A percentile compares a stretch with the other conserved stretches of the same genome.
These are phyloP conservation scores for Dactylellina sp. DNA, from an alignment of 2,329 filamentous ascomycete genomes.

Conservation along the genomic window DNA sequence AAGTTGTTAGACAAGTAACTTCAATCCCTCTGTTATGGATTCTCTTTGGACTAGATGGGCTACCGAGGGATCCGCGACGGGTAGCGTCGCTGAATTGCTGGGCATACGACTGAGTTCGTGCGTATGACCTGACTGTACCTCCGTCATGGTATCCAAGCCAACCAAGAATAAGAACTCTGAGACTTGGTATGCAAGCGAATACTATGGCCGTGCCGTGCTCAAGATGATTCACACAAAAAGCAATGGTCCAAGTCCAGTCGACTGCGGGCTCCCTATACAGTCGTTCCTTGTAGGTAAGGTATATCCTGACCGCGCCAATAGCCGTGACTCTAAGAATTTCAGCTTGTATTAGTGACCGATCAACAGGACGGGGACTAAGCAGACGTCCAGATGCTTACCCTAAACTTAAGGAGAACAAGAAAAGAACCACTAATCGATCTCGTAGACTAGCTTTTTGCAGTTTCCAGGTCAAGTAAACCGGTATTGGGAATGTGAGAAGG, in stretches of 20 bases:
- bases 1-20: slow-evolving; percentile 47
- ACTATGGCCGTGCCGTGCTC: slow-evolving; percentile 55
- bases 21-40: slow-evolving; percentile 33
- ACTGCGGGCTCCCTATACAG: slow-evolving; percentile 35
- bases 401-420: slow-evolving; percentile 51
- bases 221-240: slow-evolving; percentile 53
- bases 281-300: slow-evolving; percentile 52
- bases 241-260: slow-evolving; percentile 54
- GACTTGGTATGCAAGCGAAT: slow-evolving; percentile 52
- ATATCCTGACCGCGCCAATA: slow-evolving; percentile 55
- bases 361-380: neutral
- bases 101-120: slow-evolving; percentile 35
- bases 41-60: slow-evolving; percentile 42
- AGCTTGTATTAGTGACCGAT: slow-evolving; percentile 1
- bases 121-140: slow-evolving; percentile 30
- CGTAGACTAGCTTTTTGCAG: slow-evolving; percentile 51
- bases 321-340: slow-evolving; percentile 44
- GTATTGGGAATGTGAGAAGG: slow-evolving; percentile 50
- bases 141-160: slow-evolving; percentile 51
- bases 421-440: slow-evolving; percentile 41
- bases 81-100: slow-evolving; percentile 21
- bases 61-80: slow-evolving; percentile 36
- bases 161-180: slow-evolving; percentile 42
- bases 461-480: slow-evolving; percentile 54
- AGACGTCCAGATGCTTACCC: slow-evolving; percentile 25